These are phyloP conservation scores for Boletellus dicymbophilus DNA, from an alignment of 1,284 basidiomycete genomes.

Conservation along the genomic window DNA sequence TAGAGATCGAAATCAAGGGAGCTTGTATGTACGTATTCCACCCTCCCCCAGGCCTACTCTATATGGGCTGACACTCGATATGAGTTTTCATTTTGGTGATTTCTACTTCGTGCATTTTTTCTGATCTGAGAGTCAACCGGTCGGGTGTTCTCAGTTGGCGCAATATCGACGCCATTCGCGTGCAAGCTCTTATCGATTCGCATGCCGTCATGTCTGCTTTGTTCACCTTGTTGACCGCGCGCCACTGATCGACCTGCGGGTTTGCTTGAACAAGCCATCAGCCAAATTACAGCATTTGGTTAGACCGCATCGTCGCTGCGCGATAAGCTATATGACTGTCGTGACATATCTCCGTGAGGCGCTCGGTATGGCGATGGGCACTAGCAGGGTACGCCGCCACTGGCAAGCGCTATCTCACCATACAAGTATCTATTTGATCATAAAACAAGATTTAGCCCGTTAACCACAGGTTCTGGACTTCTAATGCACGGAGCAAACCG, in stretches of 20 bases:
- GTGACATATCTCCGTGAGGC: slow-evolving; percentile 3
- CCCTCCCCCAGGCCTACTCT: slow-evolving; percentile 20
- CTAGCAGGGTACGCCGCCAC: not conserved
- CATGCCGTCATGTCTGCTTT: not conserved
- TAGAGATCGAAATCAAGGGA: not conserved
- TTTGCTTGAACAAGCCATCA: no score
- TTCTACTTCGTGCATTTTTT: not conserved
- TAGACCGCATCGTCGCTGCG: not conserved
- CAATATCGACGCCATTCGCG: slow-evolving; percentile 6
- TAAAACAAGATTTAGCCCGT: not conserved
- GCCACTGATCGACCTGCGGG: not conserved
- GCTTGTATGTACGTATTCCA: not conserved
- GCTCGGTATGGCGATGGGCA: not conserved
- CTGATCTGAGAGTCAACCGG: not conserved
- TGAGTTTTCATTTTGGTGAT: slow-evolving; percentile 11
- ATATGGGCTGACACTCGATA: not conserved
- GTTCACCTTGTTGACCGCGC: not conserved
- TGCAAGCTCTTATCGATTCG: slow-evolving; percentile 10
- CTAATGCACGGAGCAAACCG: not conserved
- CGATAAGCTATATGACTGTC: slow-evolving; percentile 1
- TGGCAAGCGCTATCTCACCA: not conserved
- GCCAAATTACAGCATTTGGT: slow-evolving; percentile 6
- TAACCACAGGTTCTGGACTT: not conserved
- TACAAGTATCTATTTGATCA: not conserved
- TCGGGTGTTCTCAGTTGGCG: slow-evolving; percentile 4